Evolutionary conservation across 2,329 filamentous ascomycete species (phyloP).

Genomic region (Arthrobotrys sinensis): DNA sequence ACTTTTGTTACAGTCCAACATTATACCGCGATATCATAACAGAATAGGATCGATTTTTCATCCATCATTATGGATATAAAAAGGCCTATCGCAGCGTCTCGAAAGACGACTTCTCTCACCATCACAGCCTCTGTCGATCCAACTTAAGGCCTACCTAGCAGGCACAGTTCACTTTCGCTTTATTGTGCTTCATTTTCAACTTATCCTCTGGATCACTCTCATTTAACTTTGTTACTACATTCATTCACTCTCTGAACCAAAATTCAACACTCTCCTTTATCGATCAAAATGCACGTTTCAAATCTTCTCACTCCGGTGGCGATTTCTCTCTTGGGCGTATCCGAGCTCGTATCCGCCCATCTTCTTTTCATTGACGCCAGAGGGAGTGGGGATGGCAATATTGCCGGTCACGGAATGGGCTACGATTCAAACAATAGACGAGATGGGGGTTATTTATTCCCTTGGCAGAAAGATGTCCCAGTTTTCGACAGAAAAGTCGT

Average conservation of each 20-base stretch:
- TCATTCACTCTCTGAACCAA: conserved; percentile 5
- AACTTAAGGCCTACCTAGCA: background rate
- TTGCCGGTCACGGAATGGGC: conserved; percentile 5
- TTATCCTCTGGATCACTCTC: background rate
- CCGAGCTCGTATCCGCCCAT: background rate
- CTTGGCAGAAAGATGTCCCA: background rate
- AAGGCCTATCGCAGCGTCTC: background rate
- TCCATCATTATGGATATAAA: background rate
- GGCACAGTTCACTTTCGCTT: background rate
- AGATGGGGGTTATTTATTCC: conserved; percentile 3
- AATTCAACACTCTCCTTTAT: background rate
- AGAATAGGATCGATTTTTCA: background rate
- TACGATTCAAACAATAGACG: background rate
- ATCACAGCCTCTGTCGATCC: background rate
- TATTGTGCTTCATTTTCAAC: background rate
- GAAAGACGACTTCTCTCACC: background rate
- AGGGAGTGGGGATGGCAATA: background rate
- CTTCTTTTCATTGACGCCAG: background rate
- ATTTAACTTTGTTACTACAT: background rate
- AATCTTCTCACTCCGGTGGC: background rate
- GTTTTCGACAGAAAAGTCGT: too few relatives aligned
- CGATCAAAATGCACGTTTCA: conserved; percentile 11
- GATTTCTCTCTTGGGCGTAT: background rate
- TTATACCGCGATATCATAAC: background rate
- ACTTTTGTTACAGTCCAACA: background rate